Base-by-base conservation (phyloP, 2,329 filamentous ascomycete genomes). In the Thelonectria rubi region DNA sequence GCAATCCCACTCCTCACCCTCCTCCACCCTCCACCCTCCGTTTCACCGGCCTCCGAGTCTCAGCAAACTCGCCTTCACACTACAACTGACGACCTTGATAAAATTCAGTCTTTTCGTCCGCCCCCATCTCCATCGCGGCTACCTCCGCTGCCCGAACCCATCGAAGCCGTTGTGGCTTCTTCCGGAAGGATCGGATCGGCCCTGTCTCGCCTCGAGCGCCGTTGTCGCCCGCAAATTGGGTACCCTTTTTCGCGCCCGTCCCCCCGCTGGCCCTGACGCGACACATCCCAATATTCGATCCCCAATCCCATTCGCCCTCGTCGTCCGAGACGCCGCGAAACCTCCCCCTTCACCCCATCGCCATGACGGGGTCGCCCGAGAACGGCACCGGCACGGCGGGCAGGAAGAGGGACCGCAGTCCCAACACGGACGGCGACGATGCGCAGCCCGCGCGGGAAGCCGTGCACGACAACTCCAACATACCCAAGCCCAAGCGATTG, bases 401-500 rank as follows among this genome's bases (percentile, higher is more conserved):
- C 55, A 70, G 73, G 49, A 69, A 69, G 60, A 69, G 66, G 32
- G 66, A 64, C 26, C 69, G 63, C 42, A 75, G 68, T 63, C 65
- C 71, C 72, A 72, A 67, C 67, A 55, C 60, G 12, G 69, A 77
- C 49, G 73, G 75, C 57, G 78, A 78, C 61, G 70, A 74, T 63
- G 68, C 68, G 32, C 63, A 75, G 55, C 72, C 34, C 5, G 12
- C 75, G 58, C 79, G 80, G 61, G 80, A 82, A 62, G 76, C 76
- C 59, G 73, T 78, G 43, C 75, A 77, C 63, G 84, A 85, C 68
- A 88, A 88, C 65, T 77, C 80, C 50, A 82, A 77, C 69, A 82
- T 92, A 20, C 89, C 91, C 51, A 92, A 92, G 72, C 89, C 90
- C n/a, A 98, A 98, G 82, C 88, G 94, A 69, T 91, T 98, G 71